Conservation (phyloP, 2,329 filamentous ascomycete genomes). For the Onygenales sp. region DNA sequence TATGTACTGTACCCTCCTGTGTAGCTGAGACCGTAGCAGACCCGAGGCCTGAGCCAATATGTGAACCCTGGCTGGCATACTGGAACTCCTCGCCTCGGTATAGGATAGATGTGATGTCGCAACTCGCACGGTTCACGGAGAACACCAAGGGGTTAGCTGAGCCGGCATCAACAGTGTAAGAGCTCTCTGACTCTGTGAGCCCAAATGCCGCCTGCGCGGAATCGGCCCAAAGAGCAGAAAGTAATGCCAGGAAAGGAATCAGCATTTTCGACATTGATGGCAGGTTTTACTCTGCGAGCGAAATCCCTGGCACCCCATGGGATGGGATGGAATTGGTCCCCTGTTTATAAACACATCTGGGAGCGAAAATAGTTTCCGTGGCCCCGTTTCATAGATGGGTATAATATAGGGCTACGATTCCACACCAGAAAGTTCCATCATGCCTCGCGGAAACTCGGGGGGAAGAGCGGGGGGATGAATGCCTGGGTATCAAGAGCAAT, state of each 20-base stretch:
- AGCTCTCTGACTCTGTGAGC: constrained; percentile 13
- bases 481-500: no score
- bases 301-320: no score
- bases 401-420: no score
- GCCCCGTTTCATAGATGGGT: no score
- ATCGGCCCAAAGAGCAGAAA: constrained; percentile 14
- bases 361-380: no score
- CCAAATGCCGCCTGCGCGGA: constrained; percentile 20
- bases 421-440: no score
- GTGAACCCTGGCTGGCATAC: constrained; percentile 42
- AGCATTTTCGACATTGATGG: no score
- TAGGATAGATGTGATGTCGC: constrained; percentile 55
- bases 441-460: no score
- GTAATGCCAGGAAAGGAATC: neutral
- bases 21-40: constrained; percentile 44
- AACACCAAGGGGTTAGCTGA: constrained; percentile 42
- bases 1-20: constrained; percentile 21
- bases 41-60: constrained; percentile 52
- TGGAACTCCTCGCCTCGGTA: constrained; percentile 53
- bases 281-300: no score
- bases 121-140: constrained; percentile 44
- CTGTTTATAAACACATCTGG: no score
- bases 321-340: no score
- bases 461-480: no score
- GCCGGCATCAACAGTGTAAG: constrained; percentile 40